Conservation (phyloP, 2,329 filamentous ascomycete species). For the Emmonsia crescens region DNA sequence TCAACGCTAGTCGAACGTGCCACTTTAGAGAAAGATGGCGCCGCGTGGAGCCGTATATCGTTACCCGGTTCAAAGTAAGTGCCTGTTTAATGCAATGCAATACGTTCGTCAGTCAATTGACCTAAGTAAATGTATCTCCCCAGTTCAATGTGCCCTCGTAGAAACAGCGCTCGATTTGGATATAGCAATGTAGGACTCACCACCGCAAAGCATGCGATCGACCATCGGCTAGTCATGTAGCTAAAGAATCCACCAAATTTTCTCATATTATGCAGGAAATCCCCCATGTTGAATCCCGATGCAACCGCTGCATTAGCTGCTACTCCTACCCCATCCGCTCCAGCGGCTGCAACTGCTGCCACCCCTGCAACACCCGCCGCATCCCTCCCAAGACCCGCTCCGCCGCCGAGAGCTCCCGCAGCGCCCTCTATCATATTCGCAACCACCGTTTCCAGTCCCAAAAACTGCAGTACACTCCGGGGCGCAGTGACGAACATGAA, state of each 20-base stretch:
- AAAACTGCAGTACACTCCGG: constrained; percentile 5
- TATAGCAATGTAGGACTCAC: constrained; percentile 28
- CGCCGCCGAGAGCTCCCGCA: constrained; percentile 2
- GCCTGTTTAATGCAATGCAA: constrained; percentile 40
- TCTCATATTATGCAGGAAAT: constrained; percentile 44
- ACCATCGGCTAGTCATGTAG: constrained; percentile 88
- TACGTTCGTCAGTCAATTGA: not conserved
- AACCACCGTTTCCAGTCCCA: constrained; percentile 10
- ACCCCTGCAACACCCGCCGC: constrained; percentile 12
- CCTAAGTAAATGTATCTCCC: not conserved
- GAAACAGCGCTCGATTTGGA: not conserved
- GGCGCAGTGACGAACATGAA: constrained; percentile 13
- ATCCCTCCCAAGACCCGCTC: not conserved
- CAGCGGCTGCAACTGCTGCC: constrained; percentile 27
- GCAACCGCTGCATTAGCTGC: constrained; percentile 24
- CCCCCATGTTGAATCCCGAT: constrained; percentile 29
- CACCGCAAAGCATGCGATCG: constrained; percentile 73
- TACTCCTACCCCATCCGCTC: constrained; percentile 17
- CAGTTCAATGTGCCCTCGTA: not conserved
- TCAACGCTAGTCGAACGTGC: constrained; percentile 58
- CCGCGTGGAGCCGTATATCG: constrained; percentile 84
- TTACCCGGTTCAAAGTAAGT: constrained; percentile 77
- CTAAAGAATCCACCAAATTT: constrained; percentile 78
- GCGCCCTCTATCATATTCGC: constrained; percentile 6
- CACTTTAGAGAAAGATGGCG: constrained; percentile 67